A percentile compares a stretch with the other conserved stretches of the same genome.
These are phyloP conservation scores for Leucogyrophana mollusca DNA, from an alignment of 768 basidiomycete genomes.

Conservation along the genomic window DNA sequence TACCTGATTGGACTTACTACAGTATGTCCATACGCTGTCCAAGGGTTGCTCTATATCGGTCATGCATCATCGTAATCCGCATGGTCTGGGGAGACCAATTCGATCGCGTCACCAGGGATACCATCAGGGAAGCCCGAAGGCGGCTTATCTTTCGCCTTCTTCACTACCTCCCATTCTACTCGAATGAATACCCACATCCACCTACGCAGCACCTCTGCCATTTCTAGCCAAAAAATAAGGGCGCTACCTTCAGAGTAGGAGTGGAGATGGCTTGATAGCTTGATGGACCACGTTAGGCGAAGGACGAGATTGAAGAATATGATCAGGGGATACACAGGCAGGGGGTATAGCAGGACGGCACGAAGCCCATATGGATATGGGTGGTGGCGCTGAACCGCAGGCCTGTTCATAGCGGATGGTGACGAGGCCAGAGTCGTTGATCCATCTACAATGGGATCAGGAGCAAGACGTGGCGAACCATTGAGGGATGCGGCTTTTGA, in stretches of 20 bases:
- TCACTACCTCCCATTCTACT: slow-evolving; percentile 94
- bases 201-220: slow-evolving; percentile 82
- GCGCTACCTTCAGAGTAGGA: slow-evolving; percentile 73
- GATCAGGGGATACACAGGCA: slow-evolving; percentile 80
- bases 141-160: slow-evolving; percentile 34
- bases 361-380: slow-evolving; percentile 74
- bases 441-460: not conserved
- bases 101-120: slow-evolving; percentile 8
- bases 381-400: slow-evolving; percentile 15
- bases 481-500: slow-evolving; percentile 26
- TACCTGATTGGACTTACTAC: slow-evolving; percentile 13
- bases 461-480: slow-evolving; percentile 9
- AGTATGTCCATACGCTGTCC: not conserved
- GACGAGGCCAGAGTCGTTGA: slow-evolving; percentile 18
- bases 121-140: slow-evolving; percentile 2
- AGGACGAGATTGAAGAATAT: slow-evolving; percentile 83
- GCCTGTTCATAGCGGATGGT: slow-evolving; percentile 16
- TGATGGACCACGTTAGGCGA: slow-evolving; percentile 92
- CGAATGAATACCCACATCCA: slow-evolving; percentile 99
- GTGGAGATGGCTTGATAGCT: slow-evolving; percentile 85
- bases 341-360: slow-evolving; percentile 70
- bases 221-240: slow-evolving; percentile 87
- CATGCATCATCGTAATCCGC: slow-evolving; percentile 14
- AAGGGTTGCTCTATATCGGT: slow-evolving; percentile 1
- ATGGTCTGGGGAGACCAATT: slow-evolving; percentile 11